Evolutionary conservation across 2,329 filamentous ascomycete genomes (phyloP).

Genomic region (Sporothrix schenckii): DNA sequence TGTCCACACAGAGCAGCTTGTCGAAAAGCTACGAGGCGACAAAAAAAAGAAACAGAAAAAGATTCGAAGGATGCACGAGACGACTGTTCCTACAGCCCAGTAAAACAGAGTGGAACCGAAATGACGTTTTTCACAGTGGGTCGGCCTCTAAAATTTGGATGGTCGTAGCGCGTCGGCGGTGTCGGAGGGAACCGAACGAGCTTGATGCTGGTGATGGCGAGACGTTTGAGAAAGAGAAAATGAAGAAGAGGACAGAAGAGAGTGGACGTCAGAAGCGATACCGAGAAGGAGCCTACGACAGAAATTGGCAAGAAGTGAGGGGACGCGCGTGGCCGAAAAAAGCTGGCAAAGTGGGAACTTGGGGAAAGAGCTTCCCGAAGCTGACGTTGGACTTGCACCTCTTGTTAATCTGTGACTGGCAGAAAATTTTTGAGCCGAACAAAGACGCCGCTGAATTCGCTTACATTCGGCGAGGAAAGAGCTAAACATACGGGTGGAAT

Average conservation of each 20-base stretch:
- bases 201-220: background rate
- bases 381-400: background rate
- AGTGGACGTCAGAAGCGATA: background rate
- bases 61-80: background rate
- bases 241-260: background rate
- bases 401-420: constrained; percentile 7
- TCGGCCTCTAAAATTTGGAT: background rate
- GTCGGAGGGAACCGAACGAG: background rate
- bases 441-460: background rate
- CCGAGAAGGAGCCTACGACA: constrained; percentile 3
- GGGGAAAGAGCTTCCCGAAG: constrained; percentile 9
- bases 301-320: constrained; percentile 17
- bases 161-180: background rate
- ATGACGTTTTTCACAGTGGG: background rate
- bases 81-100: background rate
- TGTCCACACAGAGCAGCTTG: background rate
- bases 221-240: background rate
- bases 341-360: constrained; percentile 24
- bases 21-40: background rate
- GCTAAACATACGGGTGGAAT: background rate
- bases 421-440: constrained; percentile 19
- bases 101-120: too few relatives aligned
- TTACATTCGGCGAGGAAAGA: background rate
- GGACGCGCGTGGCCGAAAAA: background rate
- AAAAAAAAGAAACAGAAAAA: background rate